phyloP scores from a whole-genome alignment of 116 monocot genomes.

The Phalaenopsis hybrid region DNA sequence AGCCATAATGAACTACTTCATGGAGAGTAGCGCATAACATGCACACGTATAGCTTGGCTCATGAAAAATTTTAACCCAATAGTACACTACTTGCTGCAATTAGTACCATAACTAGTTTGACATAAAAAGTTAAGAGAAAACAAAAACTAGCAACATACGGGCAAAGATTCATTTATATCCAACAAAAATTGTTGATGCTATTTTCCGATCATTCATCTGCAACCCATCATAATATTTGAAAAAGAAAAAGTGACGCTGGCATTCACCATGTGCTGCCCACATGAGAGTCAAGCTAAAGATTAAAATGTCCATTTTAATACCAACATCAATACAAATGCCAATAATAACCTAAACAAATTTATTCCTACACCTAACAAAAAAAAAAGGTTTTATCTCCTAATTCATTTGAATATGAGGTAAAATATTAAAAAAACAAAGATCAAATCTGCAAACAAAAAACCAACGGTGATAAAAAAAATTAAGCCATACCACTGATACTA shows the following conservation, averaged over 20 bases:
- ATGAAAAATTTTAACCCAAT: neutral
- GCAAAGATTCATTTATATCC: too few species aligned
- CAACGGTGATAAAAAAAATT: neutral
- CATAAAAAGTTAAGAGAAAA: neutral
- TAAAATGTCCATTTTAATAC: neutral
- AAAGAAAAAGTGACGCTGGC: neutral
- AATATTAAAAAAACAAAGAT: neutral
- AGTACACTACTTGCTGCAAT: neutral
- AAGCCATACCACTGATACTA: slow-evolving; percentile 84
- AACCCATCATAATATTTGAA: neutral
- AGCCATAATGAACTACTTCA: neutral
- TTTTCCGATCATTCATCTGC: neutral
- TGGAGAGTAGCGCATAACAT: neutral
- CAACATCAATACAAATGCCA: neutral
- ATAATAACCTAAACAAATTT: neutral
- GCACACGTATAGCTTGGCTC: neutral
- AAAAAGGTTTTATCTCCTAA: neutral
- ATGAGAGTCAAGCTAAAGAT: too few species aligned
- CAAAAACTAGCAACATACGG: neutral
- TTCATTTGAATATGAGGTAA: neutral
- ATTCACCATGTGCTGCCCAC: neutral
- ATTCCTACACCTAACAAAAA: neutral
- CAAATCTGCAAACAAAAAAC: neutral
- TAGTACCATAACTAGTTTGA: neutral
- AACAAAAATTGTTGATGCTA: neutral